Conservation (phyloP, 345 rosid species). For the Limnanthes douglasii region DNA sequence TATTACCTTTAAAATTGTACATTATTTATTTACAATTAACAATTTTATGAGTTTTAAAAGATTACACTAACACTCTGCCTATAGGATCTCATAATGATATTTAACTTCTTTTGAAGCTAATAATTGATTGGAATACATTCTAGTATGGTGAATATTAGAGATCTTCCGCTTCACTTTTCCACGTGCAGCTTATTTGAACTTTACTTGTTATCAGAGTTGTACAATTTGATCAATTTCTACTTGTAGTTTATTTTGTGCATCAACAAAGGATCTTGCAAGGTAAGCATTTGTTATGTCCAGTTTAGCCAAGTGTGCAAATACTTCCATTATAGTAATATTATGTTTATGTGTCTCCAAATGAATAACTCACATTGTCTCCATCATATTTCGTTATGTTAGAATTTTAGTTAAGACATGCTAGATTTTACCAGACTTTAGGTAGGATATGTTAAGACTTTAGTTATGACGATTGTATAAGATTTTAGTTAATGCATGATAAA, state of each 20-base stretch:
- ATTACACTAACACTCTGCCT: slow-evolving; percentile 66
- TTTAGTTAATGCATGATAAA: no score
- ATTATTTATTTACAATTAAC: no score
- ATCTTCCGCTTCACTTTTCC: slow-evolving; percentile 62
- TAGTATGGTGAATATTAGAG: slow-evolving; percentile 22
- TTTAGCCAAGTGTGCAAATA: slow-evolving; percentile 56
- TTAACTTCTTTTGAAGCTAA: slow-evolving; percentile 49
- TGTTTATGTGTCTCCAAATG: slow-evolving; percentile 89
- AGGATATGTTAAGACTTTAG: no score
- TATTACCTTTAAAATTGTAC: no score
- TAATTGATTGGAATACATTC: slow-evolving; percentile 25
- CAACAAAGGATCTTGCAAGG: slow-evolving; percentile 73
- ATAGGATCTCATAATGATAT: slow-evolving; percentile 57
- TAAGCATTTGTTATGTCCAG: slow-evolving; percentile 91
- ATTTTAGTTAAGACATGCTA: no score
- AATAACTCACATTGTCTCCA: slow-evolving; percentile 88
- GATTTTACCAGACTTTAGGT: no score
- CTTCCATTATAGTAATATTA: slow-evolving; percentile 93
- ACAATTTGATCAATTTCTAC: slow-evolving; percentile 57
- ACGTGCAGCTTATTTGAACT: slow-evolving; percentile 50
- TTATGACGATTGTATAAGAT: no score
- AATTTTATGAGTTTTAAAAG: slow-evolving; percentile 49
- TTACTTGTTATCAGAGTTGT: slow-evolving; percentile 50
- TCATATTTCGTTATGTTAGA: no score
- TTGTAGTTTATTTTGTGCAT: slow-evolving; percentile 73